Base-by-base conservation (phyloP, 139 green algal genomes). In the Asterochloris sp. region DNA sequence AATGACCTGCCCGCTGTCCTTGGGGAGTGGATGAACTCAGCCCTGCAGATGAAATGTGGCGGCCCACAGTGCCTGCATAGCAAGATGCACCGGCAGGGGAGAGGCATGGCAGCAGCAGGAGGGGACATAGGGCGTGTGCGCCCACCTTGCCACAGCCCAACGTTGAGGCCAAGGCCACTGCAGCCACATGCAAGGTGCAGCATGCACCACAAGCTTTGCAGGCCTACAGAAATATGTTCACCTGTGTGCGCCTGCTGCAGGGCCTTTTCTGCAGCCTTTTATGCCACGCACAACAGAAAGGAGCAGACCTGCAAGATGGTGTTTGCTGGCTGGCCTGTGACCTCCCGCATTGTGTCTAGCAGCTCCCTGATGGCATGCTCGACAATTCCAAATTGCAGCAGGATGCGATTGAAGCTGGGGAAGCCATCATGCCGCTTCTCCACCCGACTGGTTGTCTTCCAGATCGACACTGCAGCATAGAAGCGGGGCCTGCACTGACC, bases 361-460 rank as follows among this genome's bases (percentile, higher is more conserved):
- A 83, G 78, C 78, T 83, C 78, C 24, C 61, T 47, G 8, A 76
- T 29, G 21, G 64, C 67, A 47, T 83, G 47, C 12, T 73, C 67
- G 10, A 83, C 68, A 24, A 77, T 60, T 10, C 78, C 78, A 76
- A 83, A 76, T n/a, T 83, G 78, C 28, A 83, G 78, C 23, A 83
- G 67, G 23, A 83, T 28, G 38, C 78, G 61, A 67, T 83, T 83
- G 78, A 83, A 83, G 78, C 38, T 83, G 19, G 68, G 78, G 28
- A 67, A 67, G 19, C 29, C 67, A 26, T 76, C 67, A 38, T 38
- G 68, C 9, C 64, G 16, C 23, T 69, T 63, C 16, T 63, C 47
- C 13, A 76, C 0, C 0, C 68, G 62, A 21, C 67, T 77, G 78
- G 78, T 83, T 16, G 78, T 83, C 67, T 68, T 83, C 78, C 78